These are phyloP conservation scores for Annona cherimola DNA, from an alignment of 164 flowering plant genomes.

Conservation along the genomic window DNA sequence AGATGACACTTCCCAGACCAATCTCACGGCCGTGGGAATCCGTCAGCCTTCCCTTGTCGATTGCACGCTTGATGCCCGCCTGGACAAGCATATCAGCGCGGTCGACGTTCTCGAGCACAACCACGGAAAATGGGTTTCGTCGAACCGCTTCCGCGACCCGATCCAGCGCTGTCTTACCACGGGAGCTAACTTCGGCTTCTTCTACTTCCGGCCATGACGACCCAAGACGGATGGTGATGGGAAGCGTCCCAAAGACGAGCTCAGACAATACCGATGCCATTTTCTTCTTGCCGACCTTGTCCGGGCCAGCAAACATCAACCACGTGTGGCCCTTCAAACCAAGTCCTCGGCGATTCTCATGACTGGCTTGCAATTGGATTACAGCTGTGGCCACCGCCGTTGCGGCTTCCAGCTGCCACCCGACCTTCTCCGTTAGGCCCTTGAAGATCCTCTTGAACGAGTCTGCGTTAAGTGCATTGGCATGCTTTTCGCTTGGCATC, in stretches of 20 bases:
- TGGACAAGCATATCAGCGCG: slow-evolving; percentile 65
- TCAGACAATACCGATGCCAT: slow-evolving; percentile 80
- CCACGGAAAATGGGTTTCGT: slow-evolving; percentile 71
- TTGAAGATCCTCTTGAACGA: slow-evolving; percentile 73
- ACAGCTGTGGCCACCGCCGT: slow-evolving; percentile 58
- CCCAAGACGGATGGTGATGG: slow-evolving; percentile 55
- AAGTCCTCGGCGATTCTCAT: slow-evolving; percentile 39
- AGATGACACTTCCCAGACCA: slow-evolving; percentile 65
- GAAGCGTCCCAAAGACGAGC: slow-evolving; percentile 41
- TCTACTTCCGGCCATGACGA: slow-evolving; percentile 29
- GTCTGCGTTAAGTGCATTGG: slow-evolving; percentile 47
- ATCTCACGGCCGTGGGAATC: slow-evolving; percentile 91
- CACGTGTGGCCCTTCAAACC: slow-evolving; percentile 67
- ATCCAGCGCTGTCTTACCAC: slow-evolving; percentile 81
- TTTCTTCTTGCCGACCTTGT: slow-evolving; percentile 77
- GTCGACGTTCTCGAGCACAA: slow-evolving; percentile 73
- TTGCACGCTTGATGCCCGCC: slow-evolving; percentile 69
- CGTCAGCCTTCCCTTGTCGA: slow-evolving; percentile 66
- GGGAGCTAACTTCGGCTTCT: slow-evolving; percentile 37
- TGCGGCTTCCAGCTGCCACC: slow-evolving; percentile 95
- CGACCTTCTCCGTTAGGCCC: slow-evolving; percentile 61
- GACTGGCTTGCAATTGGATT: slow-evolving; percentile 53
- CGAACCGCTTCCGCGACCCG: slow-evolving; percentile 69
- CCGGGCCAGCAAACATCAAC: slow-evolving; percentile 81
- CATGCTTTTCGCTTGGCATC: slow-evolving; percentile 33